Evolutionary conservation across 179 eudicot genomes (phyloP).

Genomic region (Silene noctiflora): DNA sequence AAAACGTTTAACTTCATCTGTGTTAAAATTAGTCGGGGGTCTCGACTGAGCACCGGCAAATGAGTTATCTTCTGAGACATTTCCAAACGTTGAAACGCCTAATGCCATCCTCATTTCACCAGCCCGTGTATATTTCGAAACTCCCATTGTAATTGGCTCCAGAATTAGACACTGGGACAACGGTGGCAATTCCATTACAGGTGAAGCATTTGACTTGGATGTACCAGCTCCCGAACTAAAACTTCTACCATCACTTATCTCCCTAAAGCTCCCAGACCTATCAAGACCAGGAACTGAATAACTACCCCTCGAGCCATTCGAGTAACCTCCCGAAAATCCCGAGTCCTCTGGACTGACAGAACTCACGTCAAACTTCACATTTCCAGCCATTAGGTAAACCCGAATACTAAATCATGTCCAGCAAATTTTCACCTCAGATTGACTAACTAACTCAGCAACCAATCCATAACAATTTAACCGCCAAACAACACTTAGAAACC

Average conservation of each 20-base stretch:
- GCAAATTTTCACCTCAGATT: slow-evolving; percentile 13
- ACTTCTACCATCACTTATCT: slow-evolving; percentile 54
- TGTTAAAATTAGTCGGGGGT: slow-evolving; percentile 40
- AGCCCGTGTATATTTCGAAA: slow-evolving; percentile 44
- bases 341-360: slow-evolving; percentile 72
- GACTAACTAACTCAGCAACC: slow-evolving; percentile 16
- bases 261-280: slow-evolving; percentile 79
- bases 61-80: slow-evolving; percentile 46
- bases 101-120: slow-evolving; percentile 67
- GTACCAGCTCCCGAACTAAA: slow-evolving; percentile 44
- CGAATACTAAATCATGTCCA: slow-evolving; percentile 36
- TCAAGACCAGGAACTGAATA: slow-evolving; percentile 52
- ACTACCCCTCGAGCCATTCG: slow-evolving; percentile 57
- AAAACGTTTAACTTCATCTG: slow-evolving; percentile 65
- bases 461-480: slow-evolving; percentile 17
- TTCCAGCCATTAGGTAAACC: slow-evolving; percentile 64
- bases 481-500: slow-evolving; percentile 21
- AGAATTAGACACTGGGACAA: slow-evolving; percentile 53
- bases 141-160: slow-evolving; percentile 64
- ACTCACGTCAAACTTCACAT: slow-evolving; percentile 52
- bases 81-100: slow-evolving; percentile 33
- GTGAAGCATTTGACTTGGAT: slow-evolving; percentile 39
- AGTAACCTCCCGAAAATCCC: slow-evolving; percentile 45
- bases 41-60: slow-evolving; percentile 54
- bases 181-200: slow-evolving; percentile 41